Evolutionary conservation across 2,329 filamentous ascomycete genomes (phyloP), one percentile per base, ranked within the genome.

Genomic region (Curvularia lunata): DNA sequence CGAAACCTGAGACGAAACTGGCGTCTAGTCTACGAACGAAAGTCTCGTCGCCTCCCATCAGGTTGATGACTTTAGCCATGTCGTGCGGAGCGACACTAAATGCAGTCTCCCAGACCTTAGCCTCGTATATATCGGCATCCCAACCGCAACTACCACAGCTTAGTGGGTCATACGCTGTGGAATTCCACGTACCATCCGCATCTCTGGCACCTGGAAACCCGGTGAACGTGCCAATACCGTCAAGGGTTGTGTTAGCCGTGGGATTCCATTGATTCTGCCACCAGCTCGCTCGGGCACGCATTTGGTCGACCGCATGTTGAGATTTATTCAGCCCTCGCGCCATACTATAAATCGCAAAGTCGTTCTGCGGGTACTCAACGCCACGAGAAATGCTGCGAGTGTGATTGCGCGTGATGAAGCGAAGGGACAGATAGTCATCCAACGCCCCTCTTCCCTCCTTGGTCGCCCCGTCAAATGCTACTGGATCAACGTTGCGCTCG

Each of bases 201-300:
- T 27, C 8, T 27, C 8, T 27, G 25, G 25, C 25, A 27, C 25
- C 25, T 27, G 25, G 25, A 27, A 90, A 83, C 0, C 63, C 58
- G 1, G 84, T 78, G 69, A 90, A 89, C 1, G 74, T 79, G 1
- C 78, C 75, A 0, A 77, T 63, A 0, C 87, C 88, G 71, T 91
- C 88, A 72, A 91, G 88, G 48, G 88, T 84, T n/a, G 86, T 84
- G 58, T 87, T 88, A 43, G 85, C 81, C 46, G 84, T 71, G 0
- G 82, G 70, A 69, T 91, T 87, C 88, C 87, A 91, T 63, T 91
- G 88, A 67, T 90, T 90, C 16, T 86, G 82, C 89, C 89, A 91
- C 66, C 90, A 88, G 9, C 83, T 80, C 0, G 86, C 88, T 8
- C 88, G 83, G 45, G 82, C 77, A 27, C 25, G 25, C 25, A 90